Conservation (phyloP, 176 grass and related monocot species). For the Musa troglodytarum region DNA sequence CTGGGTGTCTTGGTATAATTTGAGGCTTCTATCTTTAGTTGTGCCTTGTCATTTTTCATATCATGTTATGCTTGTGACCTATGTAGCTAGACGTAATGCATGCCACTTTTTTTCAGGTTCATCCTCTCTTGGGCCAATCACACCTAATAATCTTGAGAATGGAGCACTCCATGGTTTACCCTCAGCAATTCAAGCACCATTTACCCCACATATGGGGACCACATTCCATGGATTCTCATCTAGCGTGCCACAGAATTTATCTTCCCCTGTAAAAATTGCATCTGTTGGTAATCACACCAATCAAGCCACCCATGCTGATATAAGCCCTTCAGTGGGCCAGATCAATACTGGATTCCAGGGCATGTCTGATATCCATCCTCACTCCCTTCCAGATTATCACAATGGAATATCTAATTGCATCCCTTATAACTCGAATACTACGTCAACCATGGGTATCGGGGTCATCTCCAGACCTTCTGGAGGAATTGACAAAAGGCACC, state of each 20-base stretch:
- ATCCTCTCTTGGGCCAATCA: not conserved
- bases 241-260: slow-evolving; percentile 52
- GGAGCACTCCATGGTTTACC: slow-evolving; percentile 42
- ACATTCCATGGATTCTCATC: slow-evolving; percentile 51
- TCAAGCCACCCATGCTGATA: slow-evolving; percentile 34
- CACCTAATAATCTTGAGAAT: slow-evolving; percentile 51
- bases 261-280: slow-evolving; percentile 50
- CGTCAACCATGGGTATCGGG: slow-evolving; percentile 32
- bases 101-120: slow-evolving; percentile 6
- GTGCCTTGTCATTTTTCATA: not conserved
- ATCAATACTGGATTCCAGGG: slow-evolving; percentile 60
- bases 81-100: too few species aligned
- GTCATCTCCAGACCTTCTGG: slow-evolving; percentile 39
- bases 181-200: slow-evolving; percentile 39
- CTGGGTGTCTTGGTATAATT: slow-evolving; percentile 17
- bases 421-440: slow-evolving; percentile 43
- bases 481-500: slow-evolving; percentile 39
- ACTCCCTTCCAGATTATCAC: slow-evolving; percentile 57
- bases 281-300: slow-evolving; percentile 29
- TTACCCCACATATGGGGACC: slow-evolving; percentile 47
- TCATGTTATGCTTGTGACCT: not conserved
- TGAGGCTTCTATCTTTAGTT: not conserved
- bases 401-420: slow-evolving; percentile 50
- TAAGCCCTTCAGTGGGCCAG: slow-evolving; percentile 53
- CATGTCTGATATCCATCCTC: slow-evolving; percentile 48